Evolutionary conservation across 2,329 filamentous ascomycete genomes (phyloP).

Genomic region (Rutstroemia sp.): DNA sequence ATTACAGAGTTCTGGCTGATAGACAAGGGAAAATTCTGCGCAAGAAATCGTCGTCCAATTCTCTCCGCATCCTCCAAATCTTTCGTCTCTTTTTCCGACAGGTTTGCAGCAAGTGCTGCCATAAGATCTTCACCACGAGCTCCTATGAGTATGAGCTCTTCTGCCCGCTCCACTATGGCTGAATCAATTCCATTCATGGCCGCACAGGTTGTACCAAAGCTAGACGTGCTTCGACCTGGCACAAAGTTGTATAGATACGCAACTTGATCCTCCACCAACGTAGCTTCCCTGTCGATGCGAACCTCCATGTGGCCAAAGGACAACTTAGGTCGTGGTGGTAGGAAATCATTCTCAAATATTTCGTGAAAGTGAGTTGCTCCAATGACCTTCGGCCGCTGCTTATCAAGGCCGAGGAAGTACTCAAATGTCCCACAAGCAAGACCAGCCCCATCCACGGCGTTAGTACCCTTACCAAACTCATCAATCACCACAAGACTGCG

Average conservation of each 20-base stretch:
- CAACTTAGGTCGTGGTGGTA: slow-evolving; percentile 44
- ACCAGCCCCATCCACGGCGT: slow-evolving; percentile 49
- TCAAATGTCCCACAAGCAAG: slow-evolving; percentile 50
- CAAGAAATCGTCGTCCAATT: slow-evolving; percentile 51
- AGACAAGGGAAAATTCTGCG: slow-evolving; percentile 25
- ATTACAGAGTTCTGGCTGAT: slow-evolving; percentile 13
- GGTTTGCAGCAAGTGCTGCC: slow-evolving; percentile 54
- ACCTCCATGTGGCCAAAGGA: slow-evolving; percentile 68
- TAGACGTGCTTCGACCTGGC: slow-evolving; percentile 64
- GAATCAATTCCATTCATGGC: slow-evolving; percentile 75
- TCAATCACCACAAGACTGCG: slow-evolving; percentile 83
- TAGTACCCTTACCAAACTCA: slow-evolving; percentile 72
- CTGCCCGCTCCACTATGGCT: slow-evolving; percentile 66
- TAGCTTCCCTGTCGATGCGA: slow-evolving; percentile 45
- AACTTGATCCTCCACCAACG: slow-evolving; percentile 52
- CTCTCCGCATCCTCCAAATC: slow-evolving; percentile 60
- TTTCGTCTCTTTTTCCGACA: slow-evolving; percentile 56
- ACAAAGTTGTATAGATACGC: slow-evolving; percentile 67
- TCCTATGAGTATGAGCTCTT: slow-evolving; percentile 61
- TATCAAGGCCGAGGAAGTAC: slow-evolving; percentile 43
- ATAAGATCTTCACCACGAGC: slow-evolving; percentile 70
- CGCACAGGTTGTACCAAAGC: slow-evolving; percentile 82
- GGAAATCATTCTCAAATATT: slow-evolving; percentile 58
- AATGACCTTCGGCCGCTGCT: slow-evolving; percentile 47
- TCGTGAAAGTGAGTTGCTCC: slow-evolving; percentile 62